Evolutionary conservation across 352 stramenopile genomes (phyloP).

Genomic region (Globisporangium viniferum): DNA sequence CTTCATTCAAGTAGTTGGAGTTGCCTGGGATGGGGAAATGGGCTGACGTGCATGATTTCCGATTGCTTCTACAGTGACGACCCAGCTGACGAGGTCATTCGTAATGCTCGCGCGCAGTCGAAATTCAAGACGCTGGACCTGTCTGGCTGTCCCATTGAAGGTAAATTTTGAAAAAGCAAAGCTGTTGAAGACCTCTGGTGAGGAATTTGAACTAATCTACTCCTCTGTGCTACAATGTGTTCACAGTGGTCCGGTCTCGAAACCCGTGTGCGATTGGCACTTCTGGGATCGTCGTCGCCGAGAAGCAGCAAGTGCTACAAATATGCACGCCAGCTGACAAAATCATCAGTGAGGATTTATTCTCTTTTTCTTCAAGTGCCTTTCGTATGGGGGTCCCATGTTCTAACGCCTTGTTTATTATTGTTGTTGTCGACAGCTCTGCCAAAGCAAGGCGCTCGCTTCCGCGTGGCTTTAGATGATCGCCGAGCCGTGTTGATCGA

Average conservation of each 20-base stretch:
- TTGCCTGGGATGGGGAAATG: conserved; percentile 16
- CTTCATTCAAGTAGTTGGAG: background rate
- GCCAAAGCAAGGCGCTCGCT: conserved; percentile 38
- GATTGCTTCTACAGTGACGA: conserved; percentile 9
- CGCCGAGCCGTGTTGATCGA: conserved; percentile 42
- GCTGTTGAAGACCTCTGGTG: background rate
- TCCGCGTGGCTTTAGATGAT: conserved; percentile 35
- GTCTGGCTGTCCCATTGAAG: conserved; percentile 65
- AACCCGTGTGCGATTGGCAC: conserved; percentile 59
- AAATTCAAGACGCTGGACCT: conserved; percentile 68
- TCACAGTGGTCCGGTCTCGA: conserved; percentile 44
- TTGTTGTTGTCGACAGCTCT: conserved; percentile 29
- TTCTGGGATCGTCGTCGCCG: conserved; percentile 56
- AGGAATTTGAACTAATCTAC: background rate
- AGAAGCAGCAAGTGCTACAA: conserved; percentile 59
- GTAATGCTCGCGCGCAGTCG: conserved; percentile 31
- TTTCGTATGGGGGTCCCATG: background rate
- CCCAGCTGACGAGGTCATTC: conserved; percentile 13
- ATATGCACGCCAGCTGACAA: conserved; percentile 32
- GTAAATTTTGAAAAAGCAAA: conserved; percentile 19
- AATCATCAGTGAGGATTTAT: conserved; percentile 47
- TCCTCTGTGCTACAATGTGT: background rate
- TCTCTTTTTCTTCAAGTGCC: background rate
- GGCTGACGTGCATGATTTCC: background rate
- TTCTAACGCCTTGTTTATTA: conserved; percentile 2